Conservation (phyloP, 192 early-diverging fungal genomes). For the Gryganskiella cystojenkinii region DNA sequence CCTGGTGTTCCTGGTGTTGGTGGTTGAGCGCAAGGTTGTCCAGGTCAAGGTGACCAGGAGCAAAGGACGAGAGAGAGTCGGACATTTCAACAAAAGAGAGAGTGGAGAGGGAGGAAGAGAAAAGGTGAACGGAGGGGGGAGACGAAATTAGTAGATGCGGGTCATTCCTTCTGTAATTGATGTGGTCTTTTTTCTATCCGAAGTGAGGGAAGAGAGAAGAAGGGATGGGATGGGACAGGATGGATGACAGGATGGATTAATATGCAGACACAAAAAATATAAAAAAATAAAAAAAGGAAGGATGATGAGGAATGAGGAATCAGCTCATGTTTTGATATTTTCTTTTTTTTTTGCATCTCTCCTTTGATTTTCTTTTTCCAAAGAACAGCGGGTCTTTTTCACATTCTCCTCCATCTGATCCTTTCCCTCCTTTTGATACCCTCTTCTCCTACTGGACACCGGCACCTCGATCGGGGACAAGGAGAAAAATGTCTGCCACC, state of each 20-base stretch:
- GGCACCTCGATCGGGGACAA: background rate
- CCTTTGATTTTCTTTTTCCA: too few species aligned
- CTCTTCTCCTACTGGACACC: background rate
- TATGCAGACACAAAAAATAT: background rate
- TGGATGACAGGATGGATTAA: background rate
- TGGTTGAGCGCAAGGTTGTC: too few species aligned
- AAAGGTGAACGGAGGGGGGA: slow-evolving; percentile 2
- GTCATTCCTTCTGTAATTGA: too few species aligned
- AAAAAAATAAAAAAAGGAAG: background rate
- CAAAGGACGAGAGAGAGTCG: too few species aligned
- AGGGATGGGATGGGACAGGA: background rate
- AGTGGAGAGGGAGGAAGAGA: background rate
- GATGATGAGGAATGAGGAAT: background rate
- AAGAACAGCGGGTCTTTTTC: too few species aligned
- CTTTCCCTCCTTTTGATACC: background rate
- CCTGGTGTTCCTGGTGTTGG: too few species aligned
- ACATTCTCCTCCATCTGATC: too few species aligned
- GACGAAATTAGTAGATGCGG: background rate
- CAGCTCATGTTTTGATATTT: too few species aligned
- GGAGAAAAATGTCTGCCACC: background rate
- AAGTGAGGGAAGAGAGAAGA: background rate
- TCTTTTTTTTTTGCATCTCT: too few species aligned
- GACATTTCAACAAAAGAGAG: background rate
- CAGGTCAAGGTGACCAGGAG: too few species aligned
- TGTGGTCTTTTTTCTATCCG: too few species aligned